Conservation (phyloP, 2,329 filamentous ascomycete genomes). For the Hypoxylon sp. region DNA sequence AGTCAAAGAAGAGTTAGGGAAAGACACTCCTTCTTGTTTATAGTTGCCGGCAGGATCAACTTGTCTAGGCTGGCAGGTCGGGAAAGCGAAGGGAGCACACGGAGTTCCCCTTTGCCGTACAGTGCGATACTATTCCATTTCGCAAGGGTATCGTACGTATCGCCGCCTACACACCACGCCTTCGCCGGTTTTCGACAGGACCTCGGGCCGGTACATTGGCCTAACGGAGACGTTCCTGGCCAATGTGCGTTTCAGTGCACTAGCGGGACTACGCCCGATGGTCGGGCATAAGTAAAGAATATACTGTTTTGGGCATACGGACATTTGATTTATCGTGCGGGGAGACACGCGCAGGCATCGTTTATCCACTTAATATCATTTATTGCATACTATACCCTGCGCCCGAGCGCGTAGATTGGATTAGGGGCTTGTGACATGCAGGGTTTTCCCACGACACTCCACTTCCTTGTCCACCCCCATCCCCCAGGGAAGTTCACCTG, state of each 20-base stretch:
- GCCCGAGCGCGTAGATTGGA: neutral
- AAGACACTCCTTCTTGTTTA: neutral
- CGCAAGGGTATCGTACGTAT: conserved; percentile 5
- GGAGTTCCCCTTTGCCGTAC: conserved; percentile 10
- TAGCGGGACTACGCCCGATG: neutral
- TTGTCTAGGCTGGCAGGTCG: neutral
- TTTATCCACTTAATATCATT: conserved; percentile 2
- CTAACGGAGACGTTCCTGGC: neutral
- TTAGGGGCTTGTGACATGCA: conserved; percentile 9
- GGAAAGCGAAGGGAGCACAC: neutral
- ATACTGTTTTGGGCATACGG: conserved; percentile 23
- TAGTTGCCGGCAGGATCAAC: neutral
- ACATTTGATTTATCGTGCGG: conserved; percentile 38
- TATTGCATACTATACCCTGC: conserved; percentile 9
- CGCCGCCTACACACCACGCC: neutral
- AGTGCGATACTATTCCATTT: conserved; percentile 6
- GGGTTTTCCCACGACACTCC: conserved; percentile 7
- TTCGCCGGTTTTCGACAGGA: neutral
- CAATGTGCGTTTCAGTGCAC: neutral
- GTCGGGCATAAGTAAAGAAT: neutral
- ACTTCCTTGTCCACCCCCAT: conserved; percentile 13
- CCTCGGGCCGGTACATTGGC: neutral
- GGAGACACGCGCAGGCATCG: conserved; percentile 16
- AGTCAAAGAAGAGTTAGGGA: neutral
- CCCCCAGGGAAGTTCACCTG: conserved; percentile 15